These are phyloP conservation scores for Neltuma alba DNA, from an alignment of 306 rosid species.

Conservation along the genomic window DNA sequence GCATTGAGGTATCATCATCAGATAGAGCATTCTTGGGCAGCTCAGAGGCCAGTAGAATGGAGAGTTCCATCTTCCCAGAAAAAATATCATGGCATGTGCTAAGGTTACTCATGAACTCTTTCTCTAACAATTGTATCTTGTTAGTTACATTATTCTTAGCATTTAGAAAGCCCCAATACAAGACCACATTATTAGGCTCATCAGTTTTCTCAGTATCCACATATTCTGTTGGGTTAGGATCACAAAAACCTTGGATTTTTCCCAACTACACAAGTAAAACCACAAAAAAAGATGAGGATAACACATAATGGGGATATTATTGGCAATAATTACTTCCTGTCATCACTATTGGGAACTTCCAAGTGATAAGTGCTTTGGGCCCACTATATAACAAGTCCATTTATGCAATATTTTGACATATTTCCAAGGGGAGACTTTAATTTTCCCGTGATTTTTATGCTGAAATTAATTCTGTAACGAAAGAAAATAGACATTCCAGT, in stretches of 20 bases:
- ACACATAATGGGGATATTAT: not conserved
- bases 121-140: constrained; percentile 21
- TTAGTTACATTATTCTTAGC: constrained; percentile 3
- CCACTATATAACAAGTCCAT: not conserved
- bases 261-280: constrained; percentile 41
- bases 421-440: not conserved
- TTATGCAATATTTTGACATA: not conserved
- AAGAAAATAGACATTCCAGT: too few relatives aligned
- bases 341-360: not conserved
- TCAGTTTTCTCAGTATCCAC: constrained; percentile 34
- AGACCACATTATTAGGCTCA: constrained; percentile 47
- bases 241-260: constrained; percentile 48
- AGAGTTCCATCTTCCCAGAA: constrained; percentile 47
- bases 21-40: constrained; percentile 37
- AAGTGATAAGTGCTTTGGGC: not conserved
- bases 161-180: constrained; percentile 52
- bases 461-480: too few relatives aligned
- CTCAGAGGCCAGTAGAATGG: constrained; percentile 30
- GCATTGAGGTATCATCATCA: constrained; percentile 24
- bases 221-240: constrained; percentile 54
- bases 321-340: not conserved
- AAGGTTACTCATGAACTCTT: constrained; percentile 44
- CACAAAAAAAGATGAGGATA: constrained; percentile 6
- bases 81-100: constrained; percentile 35
- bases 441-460: not conserved